These are phyloP conservation scores for Flueggea neowawraea DNA, from an alignment of 441 rosid species.

Conservation along the genomic window DNA sequence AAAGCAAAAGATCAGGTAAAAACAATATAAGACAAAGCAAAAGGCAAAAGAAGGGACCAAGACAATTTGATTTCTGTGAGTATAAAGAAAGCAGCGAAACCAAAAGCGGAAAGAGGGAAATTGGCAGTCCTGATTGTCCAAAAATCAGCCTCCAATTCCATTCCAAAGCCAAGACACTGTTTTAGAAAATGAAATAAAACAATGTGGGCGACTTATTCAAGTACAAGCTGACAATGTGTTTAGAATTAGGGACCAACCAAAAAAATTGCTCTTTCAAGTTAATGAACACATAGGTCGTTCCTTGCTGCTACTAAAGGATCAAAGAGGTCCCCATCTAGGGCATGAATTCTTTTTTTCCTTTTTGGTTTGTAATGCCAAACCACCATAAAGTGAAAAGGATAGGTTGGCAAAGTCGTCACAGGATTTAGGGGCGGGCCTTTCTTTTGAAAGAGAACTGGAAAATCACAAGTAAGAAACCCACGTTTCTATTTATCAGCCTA, in stretches of 20 bases:
- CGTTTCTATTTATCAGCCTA: conserved; percentile 44
- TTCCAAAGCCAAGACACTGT: conserved; percentile 15
- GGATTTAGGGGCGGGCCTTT: conserved; percentile 53
- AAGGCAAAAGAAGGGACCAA: conserved; percentile 25
- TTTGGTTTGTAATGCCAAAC: conserved; percentile 5
- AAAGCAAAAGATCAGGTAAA: conserved; percentile 7
- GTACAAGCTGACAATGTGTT: background rate
- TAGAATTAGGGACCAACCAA: background rate
- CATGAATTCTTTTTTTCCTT: conserved; percentile 14
- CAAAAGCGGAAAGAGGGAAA: conserved; percentile 15
- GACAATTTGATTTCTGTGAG: conserved; percentile 21
- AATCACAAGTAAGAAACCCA: conserved; percentile 36
- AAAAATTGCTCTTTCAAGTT: background rate
- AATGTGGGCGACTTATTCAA: background rate
- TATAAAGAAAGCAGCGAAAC: conserved; percentile 17
- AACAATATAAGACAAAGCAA: conserved; percentile 18
- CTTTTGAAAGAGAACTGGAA: conserved; percentile 38
- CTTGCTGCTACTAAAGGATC: conserved; percentile 9
- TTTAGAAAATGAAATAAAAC: conserved; percentile 3
- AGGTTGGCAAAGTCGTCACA: conserved; percentile 46
- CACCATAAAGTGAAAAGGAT: conserved; percentile 26
- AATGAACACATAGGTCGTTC: conserved; percentile 3
- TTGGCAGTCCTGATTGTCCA: conserved; percentile 11
- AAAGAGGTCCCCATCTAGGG: conserved; percentile 20
- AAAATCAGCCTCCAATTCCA: conserved; percentile 9